Conservation (phyloP, 306 rosid species). For the Quercus wislizeni region DNA sequence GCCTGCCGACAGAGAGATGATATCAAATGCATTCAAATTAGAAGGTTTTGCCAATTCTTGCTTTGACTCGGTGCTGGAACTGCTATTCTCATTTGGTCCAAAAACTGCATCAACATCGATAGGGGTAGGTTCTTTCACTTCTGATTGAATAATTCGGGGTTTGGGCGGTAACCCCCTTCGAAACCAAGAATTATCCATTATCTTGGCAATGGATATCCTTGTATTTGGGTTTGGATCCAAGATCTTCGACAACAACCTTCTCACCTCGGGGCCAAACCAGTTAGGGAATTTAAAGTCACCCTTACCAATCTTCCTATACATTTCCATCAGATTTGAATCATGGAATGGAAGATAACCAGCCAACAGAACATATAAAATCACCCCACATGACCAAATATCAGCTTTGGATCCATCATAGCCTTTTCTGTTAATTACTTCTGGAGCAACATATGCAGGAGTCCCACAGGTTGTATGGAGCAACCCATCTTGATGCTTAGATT, state of each 20-base stretch:
- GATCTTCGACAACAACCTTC: slow-evolving; percentile 65
- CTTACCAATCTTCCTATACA: slow-evolving; percentile 80
- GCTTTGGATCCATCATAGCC: slow-evolving; percentile 93
- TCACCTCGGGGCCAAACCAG: slow-evolving; percentile 79
- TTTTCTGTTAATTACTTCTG: slow-evolving; percentile 82
- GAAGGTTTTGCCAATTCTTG: slow-evolving; percentile 51
- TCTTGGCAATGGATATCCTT: slow-evolving; percentile 67
- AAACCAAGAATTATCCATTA: slow-evolving; percentile 78
- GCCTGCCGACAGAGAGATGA: slow-evolving; percentile 89
- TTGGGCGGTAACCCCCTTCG: slow-evolving; percentile 49
- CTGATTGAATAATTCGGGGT: slow-evolving; percentile 16
- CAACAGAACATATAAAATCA: slow-evolving; percentile 79
- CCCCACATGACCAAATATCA: slow-evolving; percentile 99
- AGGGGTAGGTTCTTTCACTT: slow-evolving; percentile 34
- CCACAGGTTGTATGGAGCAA: slow-evolving; percentile 96
- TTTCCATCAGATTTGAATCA: slow-evolving; percentile 84
- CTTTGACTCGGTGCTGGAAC: slow-evolving; percentile 38
- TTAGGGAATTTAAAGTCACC: slow-evolving; percentile 81
- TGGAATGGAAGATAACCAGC: slow-evolving; percentile 95
- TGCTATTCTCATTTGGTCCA: slow-evolving; percentile 35
- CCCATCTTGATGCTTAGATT: slow-evolving; percentile 77
- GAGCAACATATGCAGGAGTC: slow-evolving; percentile 94
- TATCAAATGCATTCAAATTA: slow-evolving; percentile 82
- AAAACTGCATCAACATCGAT: slow-evolving; percentile 46
- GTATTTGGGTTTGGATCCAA: slow-evolving; percentile 78